A percentile compares a stretch with the other conserved stretches of the same genome.
Evolutionary conservation across 352 stramenopile species (phyloP).

Genomic region (Peronospora destructor): DNA sequence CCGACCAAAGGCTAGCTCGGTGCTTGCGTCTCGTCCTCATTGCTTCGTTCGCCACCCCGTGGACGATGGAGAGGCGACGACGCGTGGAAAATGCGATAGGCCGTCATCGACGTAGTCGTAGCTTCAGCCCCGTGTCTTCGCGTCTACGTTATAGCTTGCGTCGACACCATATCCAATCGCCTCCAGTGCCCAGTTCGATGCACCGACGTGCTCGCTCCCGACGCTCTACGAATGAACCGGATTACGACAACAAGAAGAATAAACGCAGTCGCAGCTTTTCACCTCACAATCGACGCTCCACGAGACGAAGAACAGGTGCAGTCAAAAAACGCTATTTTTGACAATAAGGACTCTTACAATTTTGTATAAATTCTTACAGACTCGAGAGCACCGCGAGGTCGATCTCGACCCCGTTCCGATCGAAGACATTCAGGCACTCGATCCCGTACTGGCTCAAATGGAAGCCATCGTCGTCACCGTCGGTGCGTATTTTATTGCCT

Average conservation of each 20-base stretch:
- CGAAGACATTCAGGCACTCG: slow-evolving; percentile 22
- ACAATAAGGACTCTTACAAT: background rate
- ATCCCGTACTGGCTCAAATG: slow-evolving; percentile 20
- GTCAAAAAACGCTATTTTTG: background rate
- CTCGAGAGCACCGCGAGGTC: slow-evolving; percentile 19
- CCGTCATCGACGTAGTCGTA: slow-evolving; percentile 24
- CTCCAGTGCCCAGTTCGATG: slow-evolving; percentile 11
- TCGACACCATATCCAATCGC: slow-evolving; percentile 12
- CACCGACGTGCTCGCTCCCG: slow-evolving; percentile 15
- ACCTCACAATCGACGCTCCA: slow-evolving; percentile 22
- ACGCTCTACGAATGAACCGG: slow-evolving; percentile 6
- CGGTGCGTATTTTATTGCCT: slow-evolving; percentile 11
- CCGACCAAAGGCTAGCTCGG: background rate
- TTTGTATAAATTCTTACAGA: slow-evolving; percentile 7
- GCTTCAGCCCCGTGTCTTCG: slow-evolving; percentile 34
- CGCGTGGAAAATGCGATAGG: slow-evolving; percentile 10
- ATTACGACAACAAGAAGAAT: slow-evolving; percentile 12
- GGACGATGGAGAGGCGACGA: slow-evolving; percentile 29
- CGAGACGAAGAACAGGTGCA: slow-evolving; percentile 24
- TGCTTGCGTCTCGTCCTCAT: slow-evolving; percentile 1
- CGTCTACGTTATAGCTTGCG: slow-evolving; percentile 29
- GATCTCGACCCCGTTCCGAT: slow-evolving; percentile 30
- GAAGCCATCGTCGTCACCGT: slow-evolving; percentile 19
- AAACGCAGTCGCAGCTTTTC: slow-evolving; percentile 20
- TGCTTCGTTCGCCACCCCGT: slow-evolving; percentile 4